Conservation (phyloP, 2,329 filamentous ascomycete species). For the Scopulariopsis brevicaulis region DNA sequence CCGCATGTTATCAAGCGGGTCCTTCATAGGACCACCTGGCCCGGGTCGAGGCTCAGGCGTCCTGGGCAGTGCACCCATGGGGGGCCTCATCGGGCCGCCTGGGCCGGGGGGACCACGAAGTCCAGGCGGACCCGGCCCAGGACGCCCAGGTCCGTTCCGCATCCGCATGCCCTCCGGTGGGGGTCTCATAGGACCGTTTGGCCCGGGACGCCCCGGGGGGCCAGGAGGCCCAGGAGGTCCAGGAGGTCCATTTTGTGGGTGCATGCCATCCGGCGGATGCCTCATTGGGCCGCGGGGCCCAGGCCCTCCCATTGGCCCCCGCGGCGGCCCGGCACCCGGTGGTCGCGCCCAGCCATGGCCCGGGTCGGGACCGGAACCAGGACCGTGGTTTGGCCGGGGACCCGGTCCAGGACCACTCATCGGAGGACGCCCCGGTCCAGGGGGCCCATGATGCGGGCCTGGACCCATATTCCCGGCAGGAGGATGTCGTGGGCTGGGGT, state of each 20-base stretch:
- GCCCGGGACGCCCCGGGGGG: not conserved
- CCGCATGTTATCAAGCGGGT: not conserved
- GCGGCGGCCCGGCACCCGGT: not conserved
- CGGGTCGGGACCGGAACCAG: not conserved
- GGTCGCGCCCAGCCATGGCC: not conserved
- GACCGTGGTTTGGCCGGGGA: not conserved
- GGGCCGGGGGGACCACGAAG: not conserved
- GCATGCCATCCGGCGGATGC: not conserved
- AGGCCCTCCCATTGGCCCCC: not conserved
- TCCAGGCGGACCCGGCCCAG: not conserved
- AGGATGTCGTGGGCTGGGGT: not conserved
- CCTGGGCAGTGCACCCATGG: not conserved
- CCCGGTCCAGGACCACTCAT: not conserved
- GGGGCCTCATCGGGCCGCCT: not conserved
- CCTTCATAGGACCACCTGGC: not conserved
- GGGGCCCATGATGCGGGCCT: not conserved
- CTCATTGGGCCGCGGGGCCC: slow-evolving; percentile 1
- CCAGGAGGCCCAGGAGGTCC: not conserved
- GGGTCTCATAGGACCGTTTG: not conserved
- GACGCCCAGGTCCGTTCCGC: not conserved
- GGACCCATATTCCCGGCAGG: not conserved
- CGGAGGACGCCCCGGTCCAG: not conserved
- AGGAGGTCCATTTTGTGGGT: not conserved
- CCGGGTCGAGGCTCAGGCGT: not conserved
- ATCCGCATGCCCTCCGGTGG: not conserved